phyloP scores from a whole-genome alignment of 495 filamentous ascomycete species.

The Astrothelium macrocarpum region DNA sequence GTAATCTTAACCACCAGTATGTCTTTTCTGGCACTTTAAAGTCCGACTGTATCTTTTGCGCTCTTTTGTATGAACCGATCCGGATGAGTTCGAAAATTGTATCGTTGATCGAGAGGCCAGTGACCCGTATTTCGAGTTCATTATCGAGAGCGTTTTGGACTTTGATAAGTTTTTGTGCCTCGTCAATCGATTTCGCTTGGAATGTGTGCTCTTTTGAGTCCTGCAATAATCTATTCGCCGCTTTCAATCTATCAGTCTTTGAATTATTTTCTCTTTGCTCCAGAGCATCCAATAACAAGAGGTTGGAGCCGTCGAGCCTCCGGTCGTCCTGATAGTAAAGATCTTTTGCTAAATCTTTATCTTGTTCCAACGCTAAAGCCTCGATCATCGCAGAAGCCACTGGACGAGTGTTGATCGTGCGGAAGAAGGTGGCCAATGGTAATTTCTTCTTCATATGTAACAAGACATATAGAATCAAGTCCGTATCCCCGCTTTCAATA shows the following conservation, averaged over 20 bases:
- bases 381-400: constrained; percentile 85
- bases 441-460: constrained; percentile 84
- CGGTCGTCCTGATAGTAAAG: constrained; percentile 97
- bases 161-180: constrained; percentile 67
- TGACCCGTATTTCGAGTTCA: constrained; percentile 65
- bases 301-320: constrained; percentile 75
- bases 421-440: constrained; percentile 84
- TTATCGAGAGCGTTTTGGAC: constrained; percentile 77
- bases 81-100: constrained; percentile 77
- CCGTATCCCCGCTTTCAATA: constrained; percentile 89
- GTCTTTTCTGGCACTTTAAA: constrained; percentile 89
- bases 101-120: constrained; percentile 78
- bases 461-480: constrained; percentile 82
- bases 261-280: constrained; percentile 51
- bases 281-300: constrained; percentile 75
- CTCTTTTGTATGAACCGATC: constrained; percentile 64
- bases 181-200: constrained; percentile 65
- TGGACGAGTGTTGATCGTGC: constrained; percentile 78
- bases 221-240: constrained; percentile 68
- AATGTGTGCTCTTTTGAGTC: constrained; percentile 74
- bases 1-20: constrained; percentile 80
- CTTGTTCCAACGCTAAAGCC: constrained; percentile 63
- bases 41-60: constrained; percentile 76
- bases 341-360: constrained; percentile 81
- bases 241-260: constrained; percentile 71